These are phyloP conservation scores for Penicillium antarcticum DNA, from an alignment of 495 filamentous ascomycete species.

Conservation along the genomic window DNA sequence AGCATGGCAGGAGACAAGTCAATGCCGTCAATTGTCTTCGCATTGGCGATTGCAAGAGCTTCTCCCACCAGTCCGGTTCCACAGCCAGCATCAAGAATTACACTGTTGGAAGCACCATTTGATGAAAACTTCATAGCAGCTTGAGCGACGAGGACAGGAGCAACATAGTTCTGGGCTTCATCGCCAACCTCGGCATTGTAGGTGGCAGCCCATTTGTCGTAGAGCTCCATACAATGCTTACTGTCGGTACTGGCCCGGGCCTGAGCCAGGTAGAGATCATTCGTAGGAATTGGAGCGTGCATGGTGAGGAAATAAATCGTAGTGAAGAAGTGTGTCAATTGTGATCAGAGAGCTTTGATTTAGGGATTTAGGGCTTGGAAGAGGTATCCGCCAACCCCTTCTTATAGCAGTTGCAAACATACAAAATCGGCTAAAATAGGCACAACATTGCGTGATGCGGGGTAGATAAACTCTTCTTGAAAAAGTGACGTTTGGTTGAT, in stretches of 20 bases:
- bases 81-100: conserved; percentile 46
- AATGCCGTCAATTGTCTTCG: conserved; percentile 37
- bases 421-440: not conserved
- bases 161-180: conserved; percentile 37
- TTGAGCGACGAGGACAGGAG: conserved; percentile 34
- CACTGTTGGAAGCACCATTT: conserved; percentile 13
- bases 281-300: conserved; percentile 20
- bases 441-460: conserved; percentile 23
- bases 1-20: conserved; percentile 45
- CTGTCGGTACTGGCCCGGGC: conserved; percentile 22
- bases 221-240: conserved; percentile 35
- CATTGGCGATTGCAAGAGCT: conserved; percentile 29
- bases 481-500: conserved; percentile 12
- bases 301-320: conserved; percentile 11
- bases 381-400: not conserved
- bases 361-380: not conserved
- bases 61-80: conserved; percentile 44
- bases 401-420: conserved; percentile 13
- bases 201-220: conserved; percentile 44
- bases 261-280: conserved; percentile 22
- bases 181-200: conserved; percentile 42
- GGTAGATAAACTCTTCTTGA: conserved; percentile 12
- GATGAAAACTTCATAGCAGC: conserved; percentile 23
- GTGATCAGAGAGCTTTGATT: not conserved
- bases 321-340: not conserved